Evolutionary conservation across 495 filamentous ascomycete species (phyloP), one percentile per base, ranked within the genome.

Genomic region (Penicillium odoratum): DNA sequence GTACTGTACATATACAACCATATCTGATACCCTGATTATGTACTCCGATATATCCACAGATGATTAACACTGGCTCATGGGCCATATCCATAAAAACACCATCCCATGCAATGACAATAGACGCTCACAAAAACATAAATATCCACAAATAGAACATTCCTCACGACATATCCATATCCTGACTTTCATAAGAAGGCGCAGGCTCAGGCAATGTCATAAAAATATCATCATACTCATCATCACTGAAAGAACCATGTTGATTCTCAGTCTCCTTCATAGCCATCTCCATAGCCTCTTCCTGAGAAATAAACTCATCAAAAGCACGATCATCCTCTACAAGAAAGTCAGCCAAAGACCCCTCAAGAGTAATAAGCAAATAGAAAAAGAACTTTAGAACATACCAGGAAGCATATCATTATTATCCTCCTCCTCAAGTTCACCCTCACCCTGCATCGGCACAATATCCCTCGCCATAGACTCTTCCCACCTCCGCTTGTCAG

Each of bases 181-280:
- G 72, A 51, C 71, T 69, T 65, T 75, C 69, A 51, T 60, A 48
- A 15, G 58, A 31, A 9, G 59, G 29, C 16, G 28, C 42, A 4
- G 55, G 62, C 29, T 73, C 71, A 31, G 60, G 62, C 48, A 79
- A 38, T 30, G 70, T 66, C 66, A 73, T 77, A 54, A 82, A 83
- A 29, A 84, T 70, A 64, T 73, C 72, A 58, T 82, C 80, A 63
- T 83, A 82, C 43, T 84, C 80, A 18, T 81, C 83, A 57, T 88
- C 81, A 43, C 83, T 82, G 42, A 78, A 81, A 15, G 63, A 68
- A 5, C 59, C 62, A 46, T 63, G 62, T 15, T 56, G 38, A 9
- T 4, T 26, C 46, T 46, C 43, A 21, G 18, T 30, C 53, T 65
- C 53, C 53, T 44, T 18, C 26, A 60, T 18, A 9, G 66, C 64